Evolutionary conservation across 495 filamentous ascomycete species (phyloP), one percentile per base, ranked within the genome.

Genomic region (Penicillium goetzii): DNA sequence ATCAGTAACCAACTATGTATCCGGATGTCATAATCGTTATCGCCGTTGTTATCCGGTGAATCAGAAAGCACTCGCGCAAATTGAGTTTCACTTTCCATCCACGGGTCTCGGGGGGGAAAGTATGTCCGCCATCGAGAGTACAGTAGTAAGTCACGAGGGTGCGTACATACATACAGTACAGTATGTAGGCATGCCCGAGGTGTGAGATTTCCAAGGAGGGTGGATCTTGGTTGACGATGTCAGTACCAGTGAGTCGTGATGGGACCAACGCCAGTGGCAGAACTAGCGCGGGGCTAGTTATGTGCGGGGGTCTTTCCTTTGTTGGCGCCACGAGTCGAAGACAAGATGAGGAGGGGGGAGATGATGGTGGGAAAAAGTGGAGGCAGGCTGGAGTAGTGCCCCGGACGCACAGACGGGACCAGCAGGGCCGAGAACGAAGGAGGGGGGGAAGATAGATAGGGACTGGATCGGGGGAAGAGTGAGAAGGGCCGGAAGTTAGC

Each of bases 371-470:
- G 33, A 9, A n/a, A 33, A 45, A 51, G 47, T 51, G 47, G 47
- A 51, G 47, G 45, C 45, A 26, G 21, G 21, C 25, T 28, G 47
- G 25, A 51, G 21, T 47, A 25, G 38, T 23, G 23, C 23, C 23
- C n/a, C 14, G 43, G 30, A 57, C 65, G 68, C 65, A 72, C 67
- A 59, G 65, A 61, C 60, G 32, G 49, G 25, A 33, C 57, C 50
- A 32, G 61, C 50, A 43, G 60, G 65, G 59, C 41, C 55, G 57
- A 51, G 54, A 68, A 61, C 58, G 61, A 64, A 60, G 68, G 47
- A 63, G 68, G 62, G 63, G 59, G 47, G 43, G 26, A 60, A 51
- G n/a, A n/a, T n/a, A 45, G 63, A 56, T 26, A 63, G n/a, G 36
- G 17, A 49, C 38, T 55, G 17, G 52, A 55, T 33, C 32, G n/a